These are phyloP conservation scores for Protomyces inundatus DNA, from an alignment of 1,139 yeast species.

Conservation along the genomic window DNA sequence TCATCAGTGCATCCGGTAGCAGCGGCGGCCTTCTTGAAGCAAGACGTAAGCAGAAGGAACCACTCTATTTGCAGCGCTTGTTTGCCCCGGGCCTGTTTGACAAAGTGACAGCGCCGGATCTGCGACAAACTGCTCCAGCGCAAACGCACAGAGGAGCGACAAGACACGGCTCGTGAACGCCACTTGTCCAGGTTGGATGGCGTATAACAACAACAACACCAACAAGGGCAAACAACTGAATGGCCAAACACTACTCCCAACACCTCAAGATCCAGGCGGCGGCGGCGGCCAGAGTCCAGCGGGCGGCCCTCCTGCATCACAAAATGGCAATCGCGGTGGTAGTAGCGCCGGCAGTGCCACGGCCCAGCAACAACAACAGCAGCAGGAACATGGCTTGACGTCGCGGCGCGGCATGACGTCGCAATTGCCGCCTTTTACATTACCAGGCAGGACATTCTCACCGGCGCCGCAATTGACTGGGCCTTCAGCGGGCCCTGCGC, in stretches of 20 bases:
- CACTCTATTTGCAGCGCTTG: too few relatives aligned
- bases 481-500: slow-evolving; percentile 7
- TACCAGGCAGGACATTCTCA: slow-evolving; percentile 17
- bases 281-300: not conserved
- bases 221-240: not conserved
- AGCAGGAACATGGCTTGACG: not conserved
- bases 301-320: not conserved
- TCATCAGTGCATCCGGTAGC: not conserved
- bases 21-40: not conserved
- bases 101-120: too few relatives aligned
- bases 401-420: slow-evolving; percentile 12
- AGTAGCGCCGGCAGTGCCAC: too few relatives aligned
- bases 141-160: too few relatives aligned
- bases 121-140: too few relatives aligned
- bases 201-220: not conserved
- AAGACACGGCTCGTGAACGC: too few relatives aligned
- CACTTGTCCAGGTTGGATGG: not conserved
- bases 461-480: slow-evolving; percentile 17
- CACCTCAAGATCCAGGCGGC: not conserved
- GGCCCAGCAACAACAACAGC: too few relatives aligned
- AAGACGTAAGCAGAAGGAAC: too few relatives aligned
- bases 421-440: slow-evolving; percentile 17
- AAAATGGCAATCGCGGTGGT: too few relatives aligned
- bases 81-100: too few relatives aligned
- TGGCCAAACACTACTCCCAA: not conserved